Percentiles rank a stretch among this genome's conserved stretches.
phyloP scores from a whole-genome alignment of 805 yeast species.

The Scheffersomyces coipomensis region DNA sequence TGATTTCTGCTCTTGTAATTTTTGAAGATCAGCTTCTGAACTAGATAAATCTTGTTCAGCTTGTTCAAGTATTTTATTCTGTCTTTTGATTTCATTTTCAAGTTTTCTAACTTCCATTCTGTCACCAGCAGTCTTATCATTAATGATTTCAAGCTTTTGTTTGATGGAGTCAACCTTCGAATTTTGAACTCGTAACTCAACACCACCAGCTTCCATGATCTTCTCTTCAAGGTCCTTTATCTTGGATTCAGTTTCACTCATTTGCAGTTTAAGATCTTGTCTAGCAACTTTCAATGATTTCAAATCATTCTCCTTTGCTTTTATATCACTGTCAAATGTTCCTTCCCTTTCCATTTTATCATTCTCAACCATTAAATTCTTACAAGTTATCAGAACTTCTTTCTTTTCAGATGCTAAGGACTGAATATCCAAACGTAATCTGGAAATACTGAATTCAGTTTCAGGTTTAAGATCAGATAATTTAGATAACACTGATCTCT shows the following conservation, averaged over 20 bases:
- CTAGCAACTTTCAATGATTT: slow-evolving; percentile 14
- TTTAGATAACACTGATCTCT: slow-evolving; percentile 56
- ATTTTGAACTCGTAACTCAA: slow-evolving; percentile 72
- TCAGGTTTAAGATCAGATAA: slow-evolving; percentile 70
- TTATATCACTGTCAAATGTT: slow-evolving; percentile 39
- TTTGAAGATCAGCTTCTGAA: slow-evolving; percentile 22
- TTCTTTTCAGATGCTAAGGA: slow-evolving; percentile 54
- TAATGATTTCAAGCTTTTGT: slow-evolving; percentile 61
- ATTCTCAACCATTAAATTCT: slow-evolving; percentile 40
- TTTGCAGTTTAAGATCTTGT: slow-evolving; percentile 46
- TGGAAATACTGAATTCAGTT: slow-evolving; percentile 59
- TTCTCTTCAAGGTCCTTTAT: slow-evolving; percentile 67
- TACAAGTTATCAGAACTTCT: slow-evolving; percentile 43
- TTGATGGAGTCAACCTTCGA: slow-evolving; percentile 76
- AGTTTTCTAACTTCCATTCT: slow-evolving; percentile 57
- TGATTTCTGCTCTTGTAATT: slow-evolving; percentile 16
- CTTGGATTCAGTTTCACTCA: slow-evolving; percentile 52
- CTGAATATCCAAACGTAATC: slow-evolving; percentile 61
- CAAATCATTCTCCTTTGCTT: slow-evolving; percentile 21
- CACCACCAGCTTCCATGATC: slow-evolving; percentile 91
- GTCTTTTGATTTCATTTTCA: slow-evolving; percentile 61
- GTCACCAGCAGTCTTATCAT: slow-evolving; percentile 56
- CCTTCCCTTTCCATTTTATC: slow-evolving; percentile 24
- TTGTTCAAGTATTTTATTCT: slow-evolving; percentile 44
- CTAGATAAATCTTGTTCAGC: slow-evolving; percentile 45